phyloP scores from a whole-genome alignment of 2,329 filamentous ascomycete species.

The Trichoderma gracile region DNA sequence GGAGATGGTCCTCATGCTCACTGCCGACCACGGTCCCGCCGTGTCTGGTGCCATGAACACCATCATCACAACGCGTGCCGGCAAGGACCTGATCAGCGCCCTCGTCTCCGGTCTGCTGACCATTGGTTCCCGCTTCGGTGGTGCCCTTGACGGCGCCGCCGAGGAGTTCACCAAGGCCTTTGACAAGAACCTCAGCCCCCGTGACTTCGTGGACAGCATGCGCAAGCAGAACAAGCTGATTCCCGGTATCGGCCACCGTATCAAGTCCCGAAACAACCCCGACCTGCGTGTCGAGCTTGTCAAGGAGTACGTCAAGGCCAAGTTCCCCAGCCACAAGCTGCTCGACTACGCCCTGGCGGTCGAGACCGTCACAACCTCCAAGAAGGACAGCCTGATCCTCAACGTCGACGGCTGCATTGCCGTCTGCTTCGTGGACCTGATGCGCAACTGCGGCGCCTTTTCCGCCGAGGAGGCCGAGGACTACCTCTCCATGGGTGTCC shows the following conservation, averaged over 20 bases:
- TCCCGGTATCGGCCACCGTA: constrained; percentile 96
- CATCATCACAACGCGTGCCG: constrained; percentile 98
- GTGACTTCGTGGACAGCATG: constrained; percentile 99
- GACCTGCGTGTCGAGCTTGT: constrained; percentile 99
- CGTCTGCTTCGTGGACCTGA: constrained; percentile 96
- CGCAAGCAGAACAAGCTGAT: constrained; percentile 99
- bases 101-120: constrained; percentile 96
- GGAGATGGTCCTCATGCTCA: constrained; percentile 99
- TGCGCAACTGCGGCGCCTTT: constrained; percentile 98
- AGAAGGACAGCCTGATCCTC: constrained; percentile 99
- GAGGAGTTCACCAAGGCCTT: constrained; percentile 98
- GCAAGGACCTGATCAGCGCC: constrained; percentile 96
- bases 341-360: constrained; percentile 98
- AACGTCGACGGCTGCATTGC: constrained; percentile 98
- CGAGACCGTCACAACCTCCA: constrained; percentile 96
- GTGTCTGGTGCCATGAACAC: constrained; percentile 99
- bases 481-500: constrained; percentile 97
- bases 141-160: constrained; percentile 94
- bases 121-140: constrained; percentile 97
- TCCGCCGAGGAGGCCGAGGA: constrained; percentile 95
- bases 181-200: constrained; percentile 95
- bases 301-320: constrained; percentile 96
- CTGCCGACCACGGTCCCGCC: constrained; percentile 96
- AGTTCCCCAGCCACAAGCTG: constrained; percentile 97
- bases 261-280: constrained; percentile 99